Evolutionary conservation across 257 asterid genomes (phyloP).

Genomic region (Apocynum venetum): DNA sequence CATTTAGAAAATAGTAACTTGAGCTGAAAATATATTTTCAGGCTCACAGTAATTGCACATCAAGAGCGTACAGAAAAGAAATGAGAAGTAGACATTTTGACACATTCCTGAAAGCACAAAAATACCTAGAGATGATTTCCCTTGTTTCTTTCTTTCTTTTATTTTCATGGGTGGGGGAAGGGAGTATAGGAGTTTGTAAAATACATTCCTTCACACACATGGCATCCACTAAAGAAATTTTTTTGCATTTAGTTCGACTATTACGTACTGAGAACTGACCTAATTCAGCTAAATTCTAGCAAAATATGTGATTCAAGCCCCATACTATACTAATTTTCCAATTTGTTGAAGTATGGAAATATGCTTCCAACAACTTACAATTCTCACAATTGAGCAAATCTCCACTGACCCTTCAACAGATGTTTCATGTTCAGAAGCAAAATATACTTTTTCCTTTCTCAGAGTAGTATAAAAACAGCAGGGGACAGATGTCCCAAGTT

Average conservation of each 20-base stretch:
- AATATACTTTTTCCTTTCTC: background rate
- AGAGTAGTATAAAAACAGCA: background rate
- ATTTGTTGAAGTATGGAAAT: background rate
- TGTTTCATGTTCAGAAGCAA: background rate
- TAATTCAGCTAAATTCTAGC: background rate
- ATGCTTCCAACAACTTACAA: background rate
- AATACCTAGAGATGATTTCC: background rate
- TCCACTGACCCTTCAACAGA: background rate
- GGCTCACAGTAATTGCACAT: background rate
- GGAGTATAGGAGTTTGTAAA: background rate
- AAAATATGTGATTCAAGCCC: background rate
- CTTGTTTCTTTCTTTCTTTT: background rate
- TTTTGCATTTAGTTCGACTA: background rate
- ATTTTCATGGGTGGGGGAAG: background rate
- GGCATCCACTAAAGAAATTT: background rate
- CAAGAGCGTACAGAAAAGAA: background rate
- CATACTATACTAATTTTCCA: background rate
- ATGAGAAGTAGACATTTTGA: background rate
- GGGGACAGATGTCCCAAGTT: background rate
- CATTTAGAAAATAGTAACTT: conserved; percentile 21
- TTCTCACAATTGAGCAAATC: background rate
- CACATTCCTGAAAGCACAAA: background rate
- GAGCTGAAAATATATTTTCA: conserved; percentile 1
- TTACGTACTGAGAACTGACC: background rate
- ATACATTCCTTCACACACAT: background rate